Conservation (phyloP, 139 green algal species). For the Chlamydomonas eustigma region DNA sequence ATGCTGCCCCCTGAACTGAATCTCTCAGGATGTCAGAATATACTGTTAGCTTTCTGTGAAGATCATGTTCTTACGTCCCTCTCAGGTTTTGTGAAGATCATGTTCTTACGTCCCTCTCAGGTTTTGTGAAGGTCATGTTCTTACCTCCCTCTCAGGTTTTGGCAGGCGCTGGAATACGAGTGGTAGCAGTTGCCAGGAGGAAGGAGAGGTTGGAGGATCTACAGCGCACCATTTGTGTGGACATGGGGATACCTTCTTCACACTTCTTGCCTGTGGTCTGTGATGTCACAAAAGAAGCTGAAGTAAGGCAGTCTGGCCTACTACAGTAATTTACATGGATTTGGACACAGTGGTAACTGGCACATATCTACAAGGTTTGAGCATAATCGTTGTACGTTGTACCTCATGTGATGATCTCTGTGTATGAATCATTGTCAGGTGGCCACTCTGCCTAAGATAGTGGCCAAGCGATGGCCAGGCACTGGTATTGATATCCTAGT, state of each 20-base stretch:
- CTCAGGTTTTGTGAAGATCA: too few species aligned
- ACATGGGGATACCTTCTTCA: constrained; percentile 41
- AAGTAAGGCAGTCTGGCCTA: not conserved
- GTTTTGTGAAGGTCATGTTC: too few species aligned
- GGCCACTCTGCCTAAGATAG: constrained; percentile 63
- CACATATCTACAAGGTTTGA: too few species aligned
- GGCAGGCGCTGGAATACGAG: constrained; percentile 50
- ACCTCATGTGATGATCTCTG: too few species aligned
- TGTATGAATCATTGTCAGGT: constrained; percentile 31
- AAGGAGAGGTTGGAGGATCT: constrained; percentile 71
- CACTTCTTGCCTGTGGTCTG: constrained; percentile 83
- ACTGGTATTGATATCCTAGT: constrained; percentile 64
- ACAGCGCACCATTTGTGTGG: constrained; percentile 51
- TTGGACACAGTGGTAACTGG: too few species aligned
- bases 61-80: too few species aligned
- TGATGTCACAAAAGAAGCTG: constrained; percentile 73
- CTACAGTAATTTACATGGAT: too few species aligned
- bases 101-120: too few species aligned
- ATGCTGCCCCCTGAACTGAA: too few species aligned
- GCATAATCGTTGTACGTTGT: too few species aligned
- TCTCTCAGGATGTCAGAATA: too few species aligned
- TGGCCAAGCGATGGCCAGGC: constrained; percentile 69
- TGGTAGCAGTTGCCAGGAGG: constrained; percentile 72
- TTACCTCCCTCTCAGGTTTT: not conserved
- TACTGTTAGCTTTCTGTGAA: too few species aligned